A percentile compares a stretch with the other conserved stretches of the same genome.
phyloP scores from a whole-genome alignment of 2,329 filamentous ascomycete species.

The Alternaria panax region DNA sequence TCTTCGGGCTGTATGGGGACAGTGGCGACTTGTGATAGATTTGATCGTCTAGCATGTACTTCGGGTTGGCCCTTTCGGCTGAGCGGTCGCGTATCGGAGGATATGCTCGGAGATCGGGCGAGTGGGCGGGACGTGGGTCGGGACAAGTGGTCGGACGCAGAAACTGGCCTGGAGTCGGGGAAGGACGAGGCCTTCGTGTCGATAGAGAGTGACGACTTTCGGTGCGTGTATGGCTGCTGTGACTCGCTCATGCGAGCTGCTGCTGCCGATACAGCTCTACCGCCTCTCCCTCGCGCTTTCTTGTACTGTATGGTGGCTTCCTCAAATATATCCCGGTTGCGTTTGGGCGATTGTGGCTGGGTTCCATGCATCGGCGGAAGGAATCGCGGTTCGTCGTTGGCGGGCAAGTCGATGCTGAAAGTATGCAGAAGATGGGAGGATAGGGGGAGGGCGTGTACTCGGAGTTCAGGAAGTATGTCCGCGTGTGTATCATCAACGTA shows the following conservation, averaged over 20 bases:
- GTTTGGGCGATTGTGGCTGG: slow-evolving; percentile 47
- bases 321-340: slow-evolving; percentile 57
- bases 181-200: slow-evolving; percentile 32
- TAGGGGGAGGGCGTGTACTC: slow-evolving; percentile 52
- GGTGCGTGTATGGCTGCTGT: slow-evolving; percentile 39
- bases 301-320: slow-evolving; percentile 55
- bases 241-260: slow-evolving; percentile 44
- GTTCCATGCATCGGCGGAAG: slow-evolving; percentile 37
- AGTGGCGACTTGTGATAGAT: slow-evolving; percentile 46
- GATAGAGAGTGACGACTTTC: slow-evolving; percentile 40
- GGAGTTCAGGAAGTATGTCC: slow-evolving; percentile 35
- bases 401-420: not conserved
- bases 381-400: slow-evolving; percentile 42
- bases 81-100: slow-evolving; percentile 40
- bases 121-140: slow-evolving; percentile 35
- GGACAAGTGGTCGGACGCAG: slow-evolving; percentile 31
- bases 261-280: slow-evolving; percentile 54
- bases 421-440: slow-evolving; percentile 52
- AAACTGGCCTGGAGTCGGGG: slow-evolving; percentile 35
- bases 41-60: slow-evolving; percentile 37
- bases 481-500: slow-evolving; percentile 14
- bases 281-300: slow-evolving; percentile 53
- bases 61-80: slow-evolving; percentile 42
- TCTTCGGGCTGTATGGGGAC: slow-evolving; percentile 40
- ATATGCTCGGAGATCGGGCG: slow-evolving; percentile 45